Base-by-base conservation (phyloP, 345 rosid genomes). In the Moringa oleifera region DNA sequence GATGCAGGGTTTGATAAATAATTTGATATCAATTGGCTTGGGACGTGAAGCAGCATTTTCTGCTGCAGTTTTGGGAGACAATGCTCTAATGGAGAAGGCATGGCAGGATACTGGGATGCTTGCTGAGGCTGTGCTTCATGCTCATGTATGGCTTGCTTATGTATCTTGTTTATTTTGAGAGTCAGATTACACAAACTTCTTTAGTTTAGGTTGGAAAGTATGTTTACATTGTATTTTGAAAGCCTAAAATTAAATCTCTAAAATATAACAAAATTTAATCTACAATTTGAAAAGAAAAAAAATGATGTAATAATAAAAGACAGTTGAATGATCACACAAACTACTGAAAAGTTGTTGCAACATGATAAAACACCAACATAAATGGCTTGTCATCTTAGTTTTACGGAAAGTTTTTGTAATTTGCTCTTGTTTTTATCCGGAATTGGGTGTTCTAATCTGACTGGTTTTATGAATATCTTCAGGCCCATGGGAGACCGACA, bases 31-130 rank as follows among this genome's bases (percentile, higher is more conserved):
- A n/a, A 71, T 82, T 28, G 99, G 99, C 66, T 80, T 84, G 71
- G 99, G 99, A 57, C 81, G 93, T 49, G 97, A 94, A 81, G 97
- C 96, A 57, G 93, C 99, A 59, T 94, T 94, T 80, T 66, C 99
- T 53, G 96, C 95, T 64, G 96, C 97, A 51, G 83, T 94, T 69
- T 69, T 94, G 73, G 97, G 96, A 45, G 99, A 94, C 80, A 91
- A 91, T 74, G 93, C 88, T 54, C 91, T 94, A 68, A 88, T 94
- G 99, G 99, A 91, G 74, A 90, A 84, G 75, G 93, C 95, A 22
- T 94, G 99, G 99, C 93, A 86, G 80, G 99, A 94, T 59, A 90
- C 97, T 0, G 99, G 99, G 69, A 94, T 94, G 99, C 95, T 88
- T 36, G 90, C 97, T n/a, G 99, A 94, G 81, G 89, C 97, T 25